phyloP scores from a whole-genome alignment of 1,139 yeast genomes.

The Pichia cactophila region DNA sequence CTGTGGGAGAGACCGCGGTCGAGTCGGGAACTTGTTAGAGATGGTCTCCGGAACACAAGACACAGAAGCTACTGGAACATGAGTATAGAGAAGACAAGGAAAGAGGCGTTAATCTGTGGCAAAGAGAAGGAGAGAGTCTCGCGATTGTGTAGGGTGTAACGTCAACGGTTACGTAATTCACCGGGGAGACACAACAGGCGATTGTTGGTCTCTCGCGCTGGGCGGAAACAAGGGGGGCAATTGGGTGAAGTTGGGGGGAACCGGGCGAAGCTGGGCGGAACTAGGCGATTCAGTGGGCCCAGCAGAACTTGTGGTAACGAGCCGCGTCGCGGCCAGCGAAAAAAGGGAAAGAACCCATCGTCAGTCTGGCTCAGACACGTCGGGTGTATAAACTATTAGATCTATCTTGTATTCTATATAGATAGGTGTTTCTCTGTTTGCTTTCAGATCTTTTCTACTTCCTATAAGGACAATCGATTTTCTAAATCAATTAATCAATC shows the following conservation, averaged over 20 bases:
- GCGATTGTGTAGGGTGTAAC: neutral
- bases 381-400: neutral
- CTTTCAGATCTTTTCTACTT: too few relatives aligned
- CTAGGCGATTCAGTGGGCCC: too few relatives aligned
- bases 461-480: neutral
- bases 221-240: neutral
- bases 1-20: neutral
- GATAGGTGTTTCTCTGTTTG: neutral
- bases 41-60: too few relatives aligned
- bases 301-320: too few relatives aligned
- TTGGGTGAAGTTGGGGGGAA: neutral
- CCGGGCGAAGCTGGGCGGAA: too few relatives aligned
- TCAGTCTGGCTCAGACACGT: neutral
- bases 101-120: neutral
- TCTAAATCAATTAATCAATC: constrained; percentile 2
- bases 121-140: neutral
- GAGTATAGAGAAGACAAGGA: neutral
- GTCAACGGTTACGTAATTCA: neutral
- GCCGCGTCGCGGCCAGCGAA: too few relatives aligned
- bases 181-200: neutral
- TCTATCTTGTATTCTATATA: neutral
- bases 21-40: neutral
- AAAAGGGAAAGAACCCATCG: neutral
- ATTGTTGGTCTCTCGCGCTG: neutral
- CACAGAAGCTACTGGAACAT: too few relatives aligned